Evolutionary conservation across 2,329 filamentous ascomycete species (phyloP), one percentile per base, ranked within the genome.

Genomic region (Ambrosiella xylebori): DNA sequence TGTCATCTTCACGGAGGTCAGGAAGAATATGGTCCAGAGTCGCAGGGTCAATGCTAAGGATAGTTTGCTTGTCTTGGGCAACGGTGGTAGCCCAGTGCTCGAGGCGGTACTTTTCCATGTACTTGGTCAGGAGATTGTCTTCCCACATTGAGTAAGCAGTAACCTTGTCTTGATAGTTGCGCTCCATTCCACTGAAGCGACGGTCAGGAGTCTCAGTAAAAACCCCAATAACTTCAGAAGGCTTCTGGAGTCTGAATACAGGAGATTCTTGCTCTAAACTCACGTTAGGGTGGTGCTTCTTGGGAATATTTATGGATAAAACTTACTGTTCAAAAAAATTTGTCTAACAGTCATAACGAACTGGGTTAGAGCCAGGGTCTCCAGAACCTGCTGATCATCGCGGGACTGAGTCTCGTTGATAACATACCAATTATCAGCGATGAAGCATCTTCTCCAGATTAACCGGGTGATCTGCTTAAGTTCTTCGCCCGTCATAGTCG

Each of bases 381-480:
- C 74, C 57, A 82, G 74, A 36, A 88, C 78, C 61, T 86, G 77
- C 2, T 73, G 71, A 65, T 95, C 89, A 59, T 81, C 80, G 66
- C 86, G 85, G 60, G 84, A 75, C 53, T 84, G 80, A 0, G 86
- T 91, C 63, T 87, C 81, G 66, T 93, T 91, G 66, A 94, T 78
- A 60, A 73, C 75, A 35, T 78, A 73, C 93, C 93, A 98, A 66
- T 96, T 81, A 67, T 96, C 90, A 54, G 83, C 81, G 63, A 91
- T 77, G 65, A 86, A 86, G 61, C 88, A 84, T 57, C 93, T 81
- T 66, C 93, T 85, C 93, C 93, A 98, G 62, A 97, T 86, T 44
- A 81, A 71, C 13, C 73, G 71, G 67, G 76, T 74, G 4, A 77
- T 77, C 62, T 83, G 76, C 62, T 77, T 76, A 51, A 78, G 75